Conservation (phyloP, 2,329 filamentous ascomycete species). For the Elsinoe necatrix region DNA sequence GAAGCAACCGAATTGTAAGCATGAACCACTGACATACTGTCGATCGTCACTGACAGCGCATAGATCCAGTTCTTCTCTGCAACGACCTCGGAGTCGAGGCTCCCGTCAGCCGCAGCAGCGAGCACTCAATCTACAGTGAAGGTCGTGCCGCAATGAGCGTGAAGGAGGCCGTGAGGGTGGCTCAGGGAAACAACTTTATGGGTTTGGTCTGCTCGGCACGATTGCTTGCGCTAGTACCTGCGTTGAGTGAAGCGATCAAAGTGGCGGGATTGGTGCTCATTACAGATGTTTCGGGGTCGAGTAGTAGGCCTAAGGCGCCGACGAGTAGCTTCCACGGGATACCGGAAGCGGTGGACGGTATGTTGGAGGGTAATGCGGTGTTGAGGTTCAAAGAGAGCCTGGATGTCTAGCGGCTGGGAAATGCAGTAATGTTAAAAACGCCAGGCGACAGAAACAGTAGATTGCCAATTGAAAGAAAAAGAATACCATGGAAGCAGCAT, state of each 20-base stretch:
- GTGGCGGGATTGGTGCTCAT: constrained; percentile 87
- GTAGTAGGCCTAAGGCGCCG: constrained; percentile 29
- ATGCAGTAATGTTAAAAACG: too few species aligned
- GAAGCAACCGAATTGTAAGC: constrained; percentile 92
- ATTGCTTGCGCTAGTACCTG: constrained; percentile 84
- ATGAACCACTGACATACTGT: background rate
- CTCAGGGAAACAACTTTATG: constrained; percentile 97
- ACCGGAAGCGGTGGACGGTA: constrained; percentile 77
- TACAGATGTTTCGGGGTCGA: constrained; percentile 58
- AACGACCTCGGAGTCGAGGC: constrained; percentile 59
- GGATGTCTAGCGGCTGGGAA: constrained; percentile 31
- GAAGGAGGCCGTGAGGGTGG: constrained; percentile 88
- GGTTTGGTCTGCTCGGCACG: constrained; percentile 83
- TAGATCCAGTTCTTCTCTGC: constrained; percentile 83
- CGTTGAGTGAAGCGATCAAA: constrained; percentile 87
- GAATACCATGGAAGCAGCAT: background rate
- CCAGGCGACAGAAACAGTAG: background rate
- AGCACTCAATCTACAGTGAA: constrained; percentile 38
- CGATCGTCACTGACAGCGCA: constrained; percentile 17
- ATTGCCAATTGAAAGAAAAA: background rate
- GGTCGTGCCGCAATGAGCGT: constrained; percentile 73
- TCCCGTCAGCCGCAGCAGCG: background rate
- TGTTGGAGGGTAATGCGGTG: constrained; percentile 77
- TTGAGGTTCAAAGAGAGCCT: constrained; percentile 90
- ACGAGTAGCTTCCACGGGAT: constrained; percentile 49